Evolutionary conservation across 2,329 filamentous ascomycete genomes (phyloP).

Genomic region (Penicillium sp.): DNA sequence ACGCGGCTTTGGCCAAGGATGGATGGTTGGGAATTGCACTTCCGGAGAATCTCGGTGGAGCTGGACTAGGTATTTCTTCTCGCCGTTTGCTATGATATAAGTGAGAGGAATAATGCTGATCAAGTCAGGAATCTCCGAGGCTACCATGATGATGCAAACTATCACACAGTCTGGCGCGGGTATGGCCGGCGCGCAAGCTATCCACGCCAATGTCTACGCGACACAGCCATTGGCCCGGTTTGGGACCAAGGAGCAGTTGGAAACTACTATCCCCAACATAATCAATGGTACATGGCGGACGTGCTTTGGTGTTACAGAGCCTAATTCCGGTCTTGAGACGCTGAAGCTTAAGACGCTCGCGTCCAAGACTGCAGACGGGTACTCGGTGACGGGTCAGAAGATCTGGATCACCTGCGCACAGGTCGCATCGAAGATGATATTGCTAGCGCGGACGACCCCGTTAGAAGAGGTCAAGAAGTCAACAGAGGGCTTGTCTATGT

Average conservation of each 20-base stretch:
- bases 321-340: constrained; percentile 59
- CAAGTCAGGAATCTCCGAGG: constrained; percentile 64
- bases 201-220: constrained; percentile 51
- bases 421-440: constrained; percentile 74
- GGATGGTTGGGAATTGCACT: constrained; percentile 79
- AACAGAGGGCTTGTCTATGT: constrained; percentile 70
- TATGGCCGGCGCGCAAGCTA: constrained; percentile 60
- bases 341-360: constrained; percentile 63
- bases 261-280: constrained; percentile 61
- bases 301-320: constrained; percentile 66
- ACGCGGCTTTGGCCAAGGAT: constrained; percentile 65
- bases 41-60: constrained; percentile 66
- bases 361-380: constrained; percentile 54
- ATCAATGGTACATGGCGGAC: constrained; percentile 65
- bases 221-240: constrained; percentile 71
- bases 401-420: constrained; percentile 87
- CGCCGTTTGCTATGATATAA: constrained; percentile 20
- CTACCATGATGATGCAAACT: constrained; percentile 82
- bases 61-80: constrained; percentile 53
- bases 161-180: constrained; percentile 69
- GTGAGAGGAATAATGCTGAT: not conserved
- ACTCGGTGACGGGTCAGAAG: constrained; percentile 69
- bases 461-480: constrained; percentile 61
- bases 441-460: constrained; percentile 69
- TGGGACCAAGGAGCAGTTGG: constrained; percentile 58